phyloP scores from a whole-genome alignment of 2,329 filamentous ascomycete species.

The Diaporthe longicolla region DNA sequence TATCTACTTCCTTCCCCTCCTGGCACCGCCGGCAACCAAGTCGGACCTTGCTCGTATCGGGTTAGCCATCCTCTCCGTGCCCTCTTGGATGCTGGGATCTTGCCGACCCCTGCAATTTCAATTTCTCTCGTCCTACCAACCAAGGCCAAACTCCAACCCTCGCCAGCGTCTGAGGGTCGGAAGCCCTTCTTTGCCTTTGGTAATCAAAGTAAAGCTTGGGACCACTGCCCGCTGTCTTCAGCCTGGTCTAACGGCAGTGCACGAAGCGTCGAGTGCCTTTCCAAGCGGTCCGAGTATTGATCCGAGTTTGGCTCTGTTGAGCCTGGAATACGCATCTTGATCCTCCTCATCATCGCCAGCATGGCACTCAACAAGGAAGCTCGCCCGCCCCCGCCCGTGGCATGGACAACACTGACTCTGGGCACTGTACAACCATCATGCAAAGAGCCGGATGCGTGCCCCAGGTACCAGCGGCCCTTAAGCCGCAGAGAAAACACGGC shows the following conservation, averaged over 20 bases:
- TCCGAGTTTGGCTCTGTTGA: not conserved
- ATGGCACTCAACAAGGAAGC: not conserved
- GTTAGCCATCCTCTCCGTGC: not conserved
- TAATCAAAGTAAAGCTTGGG: conserved; percentile 23
- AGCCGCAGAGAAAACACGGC: not conserved
- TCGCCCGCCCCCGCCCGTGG: not conserved
- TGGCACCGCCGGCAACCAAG: conserved; percentile 3
- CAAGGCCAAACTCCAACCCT: not conserved
- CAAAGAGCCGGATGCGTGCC: not conserved
- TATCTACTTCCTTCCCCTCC: conserved; percentile 22
- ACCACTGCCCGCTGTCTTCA: conserved; percentile 24
- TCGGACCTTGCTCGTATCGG: conserved; percentile 17
- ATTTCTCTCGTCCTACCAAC: conserved; percentile 30
- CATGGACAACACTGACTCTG: not conserved
- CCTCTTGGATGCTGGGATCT: conserved; percentile 29
- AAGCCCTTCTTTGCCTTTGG: conserved; percentile 1
- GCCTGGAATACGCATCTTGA: not conserved
- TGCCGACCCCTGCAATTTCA: conserved; percentile 40
- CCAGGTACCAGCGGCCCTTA: not conserved
- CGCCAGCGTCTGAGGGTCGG: conserved; percentile 25
- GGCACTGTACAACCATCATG: conserved; percentile 25
- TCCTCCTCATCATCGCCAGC: not conserved
- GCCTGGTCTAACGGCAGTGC: conserved; percentile 4
- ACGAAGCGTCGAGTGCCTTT: not conserved
- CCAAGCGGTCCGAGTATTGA: not conserved